Conservation (phyloP, 2,329 filamentous ascomycete genomes). For the Nemania bipapillata region DNA sequence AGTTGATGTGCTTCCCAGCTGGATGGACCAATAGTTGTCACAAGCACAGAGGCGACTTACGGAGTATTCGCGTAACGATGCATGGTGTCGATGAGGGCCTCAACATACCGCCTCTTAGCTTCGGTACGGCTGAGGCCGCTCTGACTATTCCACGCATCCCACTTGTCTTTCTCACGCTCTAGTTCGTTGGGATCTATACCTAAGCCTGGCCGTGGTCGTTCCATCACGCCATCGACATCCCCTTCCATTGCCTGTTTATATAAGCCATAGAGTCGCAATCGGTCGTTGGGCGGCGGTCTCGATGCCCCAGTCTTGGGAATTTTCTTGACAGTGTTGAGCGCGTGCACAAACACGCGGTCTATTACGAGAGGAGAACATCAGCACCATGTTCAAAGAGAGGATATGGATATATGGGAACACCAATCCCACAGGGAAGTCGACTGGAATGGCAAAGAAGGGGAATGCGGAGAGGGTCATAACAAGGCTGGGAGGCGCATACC, state of each 20-base stretch:
- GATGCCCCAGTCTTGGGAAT: conserved; percentile 92
- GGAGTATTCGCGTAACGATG: conserved; percentile 91
- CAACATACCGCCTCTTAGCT: conserved; percentile 92
- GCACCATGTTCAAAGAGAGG: not conserved
- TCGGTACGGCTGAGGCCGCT: conserved; percentile 85
- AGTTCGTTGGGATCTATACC: conserved; percentile 65
- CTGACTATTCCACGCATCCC: conserved; percentile 96
- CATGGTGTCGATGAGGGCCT: conserved; percentile 95
- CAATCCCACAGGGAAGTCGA: not conserved
- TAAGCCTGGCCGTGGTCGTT: conserved; percentile 71
- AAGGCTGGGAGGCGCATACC: conserved; percentile 51
- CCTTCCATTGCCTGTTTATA: conserved; percentile 99
- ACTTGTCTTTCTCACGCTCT: conserved; percentile 73
- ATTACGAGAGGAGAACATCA: conserved; percentile 28
- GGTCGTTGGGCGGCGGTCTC: conserved; percentile 84
- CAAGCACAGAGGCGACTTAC: conserved; percentile 56
- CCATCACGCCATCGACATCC: conserved; percentile 93
- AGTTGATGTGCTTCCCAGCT: not conserved
- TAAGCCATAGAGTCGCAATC: conserved; percentile 92
- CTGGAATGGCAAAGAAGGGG: conserved; percentile 1
- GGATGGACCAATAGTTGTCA: not conserved
- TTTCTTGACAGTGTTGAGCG: conserved; percentile 97
- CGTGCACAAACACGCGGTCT: conserved; percentile 99
- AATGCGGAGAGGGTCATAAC: not conserved
- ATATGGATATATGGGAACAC: not conserved